A percentile compares a stretch with the other conserved stretches of the same genome.
Evolutionary conservation across 805 yeast genomes (phyloP).

Genomic region (Gaillardinia entomophila): DNA sequence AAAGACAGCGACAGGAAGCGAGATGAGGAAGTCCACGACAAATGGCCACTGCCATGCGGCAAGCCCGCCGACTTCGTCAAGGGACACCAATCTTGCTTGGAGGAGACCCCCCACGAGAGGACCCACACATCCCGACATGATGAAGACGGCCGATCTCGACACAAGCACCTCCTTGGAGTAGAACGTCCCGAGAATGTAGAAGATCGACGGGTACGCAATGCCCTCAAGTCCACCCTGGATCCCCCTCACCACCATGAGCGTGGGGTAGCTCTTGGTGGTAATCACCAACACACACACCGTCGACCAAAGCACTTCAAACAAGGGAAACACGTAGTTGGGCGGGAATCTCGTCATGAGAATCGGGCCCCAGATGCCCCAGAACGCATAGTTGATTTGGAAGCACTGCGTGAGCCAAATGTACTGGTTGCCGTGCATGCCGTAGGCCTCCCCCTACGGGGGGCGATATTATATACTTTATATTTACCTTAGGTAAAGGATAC

Average conservation of each 20-base stretch:
- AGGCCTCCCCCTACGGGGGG: too few species aligned
- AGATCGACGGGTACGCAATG: constrained; percentile 2
- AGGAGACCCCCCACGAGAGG: constrained; percentile 2
- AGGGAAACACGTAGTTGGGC: not conserved
- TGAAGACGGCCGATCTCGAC: constrained; percentile 1
- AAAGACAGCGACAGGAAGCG: constrained; percentile 51
- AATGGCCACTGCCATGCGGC: constrained; percentile 31
- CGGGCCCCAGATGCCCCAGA: not conserved
- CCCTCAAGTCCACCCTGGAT: constrained; percentile 3
- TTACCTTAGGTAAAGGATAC: too few species aligned
- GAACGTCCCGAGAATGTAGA: constrained; percentile 4
- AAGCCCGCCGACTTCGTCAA: constrained; percentile 2
- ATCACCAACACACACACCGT: not conserved
- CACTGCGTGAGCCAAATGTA: not conserved
- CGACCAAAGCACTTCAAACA: not conserved
- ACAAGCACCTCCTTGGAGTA: constrained; percentile 2
- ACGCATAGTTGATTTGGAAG: not conserved
- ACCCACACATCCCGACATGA: constrained; percentile 2
- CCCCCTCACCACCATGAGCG: constrained; percentile 1
- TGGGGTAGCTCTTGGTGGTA: not conserved
- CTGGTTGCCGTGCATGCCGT: not conserved
- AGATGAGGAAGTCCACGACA: constrained; percentile 54
- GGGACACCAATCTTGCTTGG: constrained; percentile 1
- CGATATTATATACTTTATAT: too few species aligned
- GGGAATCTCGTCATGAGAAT: not conserved